phyloP scores from a whole-genome alignment of 352 stramenopile genomes.

The Phytopythium ostracodes region DNA sequence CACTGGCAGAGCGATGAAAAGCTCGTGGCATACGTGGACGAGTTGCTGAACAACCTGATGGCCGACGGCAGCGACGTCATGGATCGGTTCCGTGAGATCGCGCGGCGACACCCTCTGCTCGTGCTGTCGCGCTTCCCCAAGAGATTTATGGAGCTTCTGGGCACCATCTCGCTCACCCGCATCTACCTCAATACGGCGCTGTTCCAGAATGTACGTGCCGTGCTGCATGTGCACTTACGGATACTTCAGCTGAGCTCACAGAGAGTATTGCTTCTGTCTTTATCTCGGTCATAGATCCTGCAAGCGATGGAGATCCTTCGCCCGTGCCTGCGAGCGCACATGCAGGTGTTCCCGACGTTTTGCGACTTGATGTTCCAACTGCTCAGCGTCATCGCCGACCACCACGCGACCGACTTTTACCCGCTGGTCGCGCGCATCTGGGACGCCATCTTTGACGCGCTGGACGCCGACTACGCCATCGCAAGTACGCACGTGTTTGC shows the following conservation, averaged over 20 bases:
- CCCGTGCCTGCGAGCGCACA: conserved; percentile 29
- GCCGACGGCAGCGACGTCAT: conserved; percentile 40
- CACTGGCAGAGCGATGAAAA: background rate
- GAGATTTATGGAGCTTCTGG: conserved; percentile 47
- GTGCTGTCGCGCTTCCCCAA: conserved; percentile 48
- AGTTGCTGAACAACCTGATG: conserved; percentile 38
- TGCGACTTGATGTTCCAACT: conserved; percentile 66
- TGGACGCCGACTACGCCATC: conserved; percentile 32
- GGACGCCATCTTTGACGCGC: conserved; percentile 45
- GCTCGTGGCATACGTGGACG: conserved; percentile 40
- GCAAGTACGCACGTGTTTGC: conserved; percentile 37
- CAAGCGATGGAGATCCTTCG: conserved; percentile 56
- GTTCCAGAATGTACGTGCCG: conserved; percentile 51
- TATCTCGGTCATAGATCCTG: conserved; percentile 42
- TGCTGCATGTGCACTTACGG: background rate
- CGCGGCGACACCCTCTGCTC: conserved; percentile 47
- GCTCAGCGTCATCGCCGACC: conserved; percentile 52
- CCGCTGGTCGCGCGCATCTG: conserved; percentile 44
- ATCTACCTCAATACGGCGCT: conserved; percentile 61
- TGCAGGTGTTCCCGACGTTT: conserved; percentile 24
- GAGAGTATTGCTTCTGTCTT: background rate
- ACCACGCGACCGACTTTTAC: conserved; percentile 69
- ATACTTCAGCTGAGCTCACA: background rate
- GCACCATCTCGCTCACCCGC: conserved; percentile 55
- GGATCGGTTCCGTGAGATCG: conserved; percentile 59